Base-by-base conservation (phyloP, 2,329 filamentous ascomycete genomes). In the Bisporella sp. region DNA sequence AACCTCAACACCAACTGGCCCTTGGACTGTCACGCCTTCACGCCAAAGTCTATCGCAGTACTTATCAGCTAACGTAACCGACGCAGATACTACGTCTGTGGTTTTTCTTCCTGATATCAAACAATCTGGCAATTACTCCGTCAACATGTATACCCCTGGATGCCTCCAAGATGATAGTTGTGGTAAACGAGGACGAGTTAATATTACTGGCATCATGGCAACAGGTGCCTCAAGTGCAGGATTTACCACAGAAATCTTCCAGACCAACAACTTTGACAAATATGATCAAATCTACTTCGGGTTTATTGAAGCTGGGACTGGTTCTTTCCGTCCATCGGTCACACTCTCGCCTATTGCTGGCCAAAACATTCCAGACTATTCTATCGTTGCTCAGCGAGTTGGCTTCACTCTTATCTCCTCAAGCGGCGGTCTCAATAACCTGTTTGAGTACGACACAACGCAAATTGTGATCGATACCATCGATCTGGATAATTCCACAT, bases 231-330 rank as follows among this genome's bases (percentile, higher is more conserved):
- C 68, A 59, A 55, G 56, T 46, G 65, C 68, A 35, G 73, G 78
- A 5, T 74, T 83, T 51, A 76, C 79, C 31, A 80, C 75, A 1
- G 76, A 79, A 0, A 71, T 96, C 6, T 95, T 79, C 65, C 93
- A 99, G 68, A 96, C 91, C 13, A 99, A 99, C 70, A 79, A 95
- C 65, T 95, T 85, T 66, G 92, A 97, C 73, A 99, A 99, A 69
- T 97, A 95, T 64, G 93, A 99, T 64, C 84, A 88, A 59, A 83
- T 99, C 52, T 96, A 90, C 69, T 86, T 85, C 57, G 93, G 91
- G 44, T 82, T 82, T 57, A 82, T 99, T 48, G 89, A 97, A 64
- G 83, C 84, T 48, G 82, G 79, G 48, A 84, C 80, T 7, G 73
- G 72, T 55, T 78, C 77, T 21, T 96, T 96, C 73, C 83, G 83